Evolutionary conservation across 352 stramenopile genomes (phyloP).

Genomic region (Thraustochytrium sp.): DNA sequence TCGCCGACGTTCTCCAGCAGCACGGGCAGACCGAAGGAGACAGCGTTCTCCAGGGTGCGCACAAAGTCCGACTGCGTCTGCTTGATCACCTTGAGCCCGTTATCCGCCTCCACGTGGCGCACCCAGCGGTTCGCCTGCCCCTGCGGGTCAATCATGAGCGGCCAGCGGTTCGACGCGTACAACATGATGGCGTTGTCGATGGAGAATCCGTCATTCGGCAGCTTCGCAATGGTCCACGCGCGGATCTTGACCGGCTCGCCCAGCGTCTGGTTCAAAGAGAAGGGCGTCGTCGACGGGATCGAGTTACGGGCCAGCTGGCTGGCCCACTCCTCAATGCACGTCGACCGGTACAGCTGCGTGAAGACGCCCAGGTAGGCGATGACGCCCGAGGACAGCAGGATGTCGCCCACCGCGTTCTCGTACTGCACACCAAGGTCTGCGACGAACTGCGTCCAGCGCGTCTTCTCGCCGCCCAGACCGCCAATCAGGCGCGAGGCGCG

Average conservation of each 20-base stretch:
- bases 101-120: slow-evolving; percentile 80
- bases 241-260: slow-evolving; percentile 84
- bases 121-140: slow-evolving; percentile 89
- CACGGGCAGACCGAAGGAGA: slow-evolving; percentile 83
- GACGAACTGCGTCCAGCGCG: slow-evolving; percentile 81
- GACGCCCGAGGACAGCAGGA: slow-evolving; percentile 83
- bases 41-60: slow-evolving; percentile 86
- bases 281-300: slow-evolving; percentile 46
- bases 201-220: slow-evolving; percentile 88
- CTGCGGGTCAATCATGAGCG: slow-evolving; percentile 91
- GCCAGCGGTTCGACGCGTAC: slow-evolving; percentile 79
- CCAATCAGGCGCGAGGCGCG: slow-evolving; percentile 86
- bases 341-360: slow-evolving; percentile 76
- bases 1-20: slow-evolving; percentile 88
- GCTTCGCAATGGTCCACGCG: slow-evolving; percentile 85
- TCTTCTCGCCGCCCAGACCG: slow-evolving; percentile 83
- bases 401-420: slow-evolving; percentile 83
- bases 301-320: slow-evolving; percentile 48
- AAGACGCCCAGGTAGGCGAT: slow-evolving; percentile 89
- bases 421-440: slow-evolving; percentile 62
- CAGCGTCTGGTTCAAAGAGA: slow-evolving; percentile 68
- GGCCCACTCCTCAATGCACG: slow-evolving; percentile 74
- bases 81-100: slow-evolving; percentile 83
- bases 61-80: slow-evolving; percentile 85
- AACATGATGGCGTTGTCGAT: slow-evolving; percentile 93